These are phyloP conservation scores for Hanseniaspora hatyaiensis DNA, from an alignment of 805 yeast species.

Conservation along the genomic window DNA sequence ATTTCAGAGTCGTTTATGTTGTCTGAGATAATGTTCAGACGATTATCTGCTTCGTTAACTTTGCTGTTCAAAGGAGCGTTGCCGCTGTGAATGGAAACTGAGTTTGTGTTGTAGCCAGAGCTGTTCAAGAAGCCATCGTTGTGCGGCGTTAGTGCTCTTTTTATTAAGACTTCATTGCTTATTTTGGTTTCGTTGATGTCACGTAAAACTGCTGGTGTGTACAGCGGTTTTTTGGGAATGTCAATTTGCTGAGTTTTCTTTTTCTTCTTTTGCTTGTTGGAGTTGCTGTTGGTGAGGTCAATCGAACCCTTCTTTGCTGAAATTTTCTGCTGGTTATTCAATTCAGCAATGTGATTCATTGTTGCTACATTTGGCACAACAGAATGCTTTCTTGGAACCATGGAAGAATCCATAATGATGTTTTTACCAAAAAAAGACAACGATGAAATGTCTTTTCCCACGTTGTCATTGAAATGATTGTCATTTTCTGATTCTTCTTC, in stretches of 20 bases:
- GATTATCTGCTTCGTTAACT: too few species aligned
- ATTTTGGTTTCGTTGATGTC: slow-evolving; percentile 36
- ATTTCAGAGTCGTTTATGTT: not conserved
- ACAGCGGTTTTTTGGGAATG: slow-evolving; percentile 75
- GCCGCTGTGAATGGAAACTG: too few species aligned
- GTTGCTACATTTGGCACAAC: not conserved
- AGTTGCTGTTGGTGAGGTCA: not conserved
- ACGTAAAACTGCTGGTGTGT: slow-evolving; percentile 79
- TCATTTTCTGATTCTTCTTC: not conserved
- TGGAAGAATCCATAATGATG: slow-evolving; percentile 25
- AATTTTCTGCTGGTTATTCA: too few species aligned
- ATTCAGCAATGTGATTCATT: slow-evolving; percentile 1
- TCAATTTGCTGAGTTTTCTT: slow-evolving; percentile 54
- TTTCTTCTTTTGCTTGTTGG: slow-evolving; percentile 1
- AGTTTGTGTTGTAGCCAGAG: too few species aligned
- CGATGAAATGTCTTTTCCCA: slow-evolving; percentile 17
- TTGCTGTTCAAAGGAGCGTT: too few species aligned
- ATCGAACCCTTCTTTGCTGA: not conserved
- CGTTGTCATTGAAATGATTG: not conserved
- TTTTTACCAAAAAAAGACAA: slow-evolving; percentile 26
- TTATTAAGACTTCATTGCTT: slow-evolving; percentile 33
- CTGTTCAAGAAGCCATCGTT: too few species aligned
- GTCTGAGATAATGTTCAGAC: not conserved
- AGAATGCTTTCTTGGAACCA: slow-evolving; percentile 17
- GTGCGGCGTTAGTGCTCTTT: slow-evolving; percentile 22